These are phyloP conservation scores for Exophiala sideris DNA, from an alignment of 2,329 filamentous ascomycete species.

Conservation along the genomic window DNA sequence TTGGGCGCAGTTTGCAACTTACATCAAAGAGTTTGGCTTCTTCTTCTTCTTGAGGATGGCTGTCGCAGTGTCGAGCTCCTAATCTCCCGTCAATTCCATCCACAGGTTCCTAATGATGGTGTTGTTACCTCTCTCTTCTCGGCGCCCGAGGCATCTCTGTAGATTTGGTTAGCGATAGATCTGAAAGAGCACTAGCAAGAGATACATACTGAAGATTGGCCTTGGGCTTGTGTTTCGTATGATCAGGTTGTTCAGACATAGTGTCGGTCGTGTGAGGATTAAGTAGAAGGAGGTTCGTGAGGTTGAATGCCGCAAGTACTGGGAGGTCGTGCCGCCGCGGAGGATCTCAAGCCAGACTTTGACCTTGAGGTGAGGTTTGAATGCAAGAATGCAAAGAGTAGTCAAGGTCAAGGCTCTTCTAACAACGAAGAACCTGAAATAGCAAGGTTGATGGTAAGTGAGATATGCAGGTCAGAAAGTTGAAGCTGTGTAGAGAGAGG, in stretches of 20 bases:
- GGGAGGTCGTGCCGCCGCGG: too few relatives aligned
- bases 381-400: background rate
- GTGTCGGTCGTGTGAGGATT: conserved; percentile 39
- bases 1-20: conserved; percentile 38
- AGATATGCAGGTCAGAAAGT: conserved; percentile 3
- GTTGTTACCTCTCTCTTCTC: conserved; percentile 75
- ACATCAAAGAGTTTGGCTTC: conserved; percentile 99
- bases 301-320: background rate
- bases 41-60: conserved; percentile 99
- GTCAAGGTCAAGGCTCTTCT: conserved; percentile 6
- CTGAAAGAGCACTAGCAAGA: conserved; percentile 16
- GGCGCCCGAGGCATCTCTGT: conserved; percentile 82
- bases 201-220: conserved; percentile 71
- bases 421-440: conserved; percentile 14
- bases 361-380: background rate
- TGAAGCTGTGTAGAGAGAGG: conserved; percentile 8
- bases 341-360: conserved; percentile 2
- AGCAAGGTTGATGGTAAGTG: conserved; percentile 5
- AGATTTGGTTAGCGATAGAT: conserved; percentile 16
- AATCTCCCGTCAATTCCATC: conserved; percentile 27
- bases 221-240: conserved; percentile 70
- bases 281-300: background rate
- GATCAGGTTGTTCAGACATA: conserved; percentile 68
- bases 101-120: conserved; percentile 24
- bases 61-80: conserved; percentile 89